Conservation (phyloP, 176 grass and related monocot genomes). For the Carex pumila region DNA sequence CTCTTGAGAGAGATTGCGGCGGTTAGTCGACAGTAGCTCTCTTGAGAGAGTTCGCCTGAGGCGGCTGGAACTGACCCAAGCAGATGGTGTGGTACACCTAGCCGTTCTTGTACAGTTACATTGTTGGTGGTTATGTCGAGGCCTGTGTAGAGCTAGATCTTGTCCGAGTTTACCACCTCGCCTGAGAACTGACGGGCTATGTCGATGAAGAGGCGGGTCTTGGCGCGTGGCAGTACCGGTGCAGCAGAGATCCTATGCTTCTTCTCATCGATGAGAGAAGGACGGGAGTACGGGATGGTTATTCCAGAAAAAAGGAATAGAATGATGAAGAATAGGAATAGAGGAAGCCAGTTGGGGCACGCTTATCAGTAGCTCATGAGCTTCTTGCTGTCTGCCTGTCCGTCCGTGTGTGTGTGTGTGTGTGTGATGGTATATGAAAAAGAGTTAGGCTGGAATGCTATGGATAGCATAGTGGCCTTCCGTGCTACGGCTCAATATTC, state of each 20-base stretch:
- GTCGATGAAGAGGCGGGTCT: conserved; percentile 85
- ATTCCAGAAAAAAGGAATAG: neutral
- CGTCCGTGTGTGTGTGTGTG: neutral
- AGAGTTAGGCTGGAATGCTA: too few relatives aligned
- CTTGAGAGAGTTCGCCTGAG: conserved; percentile 29
- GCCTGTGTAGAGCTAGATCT: conserved; percentile 74
- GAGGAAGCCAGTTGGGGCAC: conserved; percentile 8
- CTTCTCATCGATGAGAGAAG: conserved; percentile 5
- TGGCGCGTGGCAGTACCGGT: neutral
- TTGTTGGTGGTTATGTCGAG: conserved; percentile 96
- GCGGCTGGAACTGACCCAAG: conserved; percentile 48
- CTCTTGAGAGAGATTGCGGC: neutral
- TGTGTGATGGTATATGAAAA: neutral
- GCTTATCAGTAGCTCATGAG: conserved; percentile 22
- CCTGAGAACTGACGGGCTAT: conserved; percentile 46
- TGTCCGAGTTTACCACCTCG: conserved; percentile 84
- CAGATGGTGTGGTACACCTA: conserved; percentile 67
- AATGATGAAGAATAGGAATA: neutral
- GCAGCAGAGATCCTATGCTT: conserved; percentile 3
- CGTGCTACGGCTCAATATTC: too few relatives aligned
- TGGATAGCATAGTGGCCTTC: too few relatives aligned
- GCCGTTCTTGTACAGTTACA: conserved; percentile 42
- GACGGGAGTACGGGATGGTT: neutral
- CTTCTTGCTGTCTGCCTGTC: neutral
- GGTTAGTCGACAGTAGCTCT: conserved; percentile 34